Percentiles rank a stretch among this genome's conserved stretches.
These are phyloP conservation scores for Phytophthora idaei DNA, from an alignment of 352 stramenopile species.

Conservation along the genomic window DNA sequence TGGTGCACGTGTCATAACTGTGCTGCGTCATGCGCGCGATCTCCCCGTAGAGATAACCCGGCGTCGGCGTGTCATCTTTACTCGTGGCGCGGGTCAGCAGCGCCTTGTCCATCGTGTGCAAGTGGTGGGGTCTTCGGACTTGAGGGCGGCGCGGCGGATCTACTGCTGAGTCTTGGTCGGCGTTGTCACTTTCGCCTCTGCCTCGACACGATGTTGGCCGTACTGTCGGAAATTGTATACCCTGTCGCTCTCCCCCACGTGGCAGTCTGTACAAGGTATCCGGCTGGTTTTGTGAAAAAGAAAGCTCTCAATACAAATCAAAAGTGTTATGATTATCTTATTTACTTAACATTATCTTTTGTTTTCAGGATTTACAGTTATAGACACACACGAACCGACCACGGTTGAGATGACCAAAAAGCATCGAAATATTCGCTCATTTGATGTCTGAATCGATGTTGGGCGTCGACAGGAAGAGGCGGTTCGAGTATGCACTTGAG, in stretches of 20 bases:
- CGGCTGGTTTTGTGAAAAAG: slow-evolving; percentile 7
- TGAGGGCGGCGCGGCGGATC: not conserved
- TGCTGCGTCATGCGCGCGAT: slow-evolving; percentile 94
- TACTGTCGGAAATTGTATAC: slow-evolving; percentile 18
- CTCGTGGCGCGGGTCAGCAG: slow-evolving; percentile 93
- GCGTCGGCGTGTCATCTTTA: slow-evolving; percentile 93
- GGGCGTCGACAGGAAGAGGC: no score
- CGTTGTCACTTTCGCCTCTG: slow-evolving; percentile 14
- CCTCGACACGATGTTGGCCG: not conserved
- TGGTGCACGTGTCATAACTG: slow-evolving; percentile 89
- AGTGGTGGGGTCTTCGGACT: not conserved
- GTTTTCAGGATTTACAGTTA: not conserved
- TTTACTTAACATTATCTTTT: not conserved
- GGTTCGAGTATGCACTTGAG: no score
- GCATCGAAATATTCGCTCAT: no score
- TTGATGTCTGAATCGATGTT: no score
- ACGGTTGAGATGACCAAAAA: no score
- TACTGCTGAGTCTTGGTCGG: slow-evolving; percentile 4
- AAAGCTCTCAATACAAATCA: not conserved
- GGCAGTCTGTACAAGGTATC: slow-evolving; percentile 10
- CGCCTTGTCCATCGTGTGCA: slow-evolving; percentile 89
- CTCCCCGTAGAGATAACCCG: slow-evolving; percentile 97
- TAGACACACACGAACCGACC: no score
- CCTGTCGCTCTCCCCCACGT: slow-evolving; percentile 1
- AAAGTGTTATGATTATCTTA: not conserved